These are phyloP conservation scores for Mucor ambiguus DNA, from an alignment of 371 early-diverging fungal species.

Conservation along the genomic window DNA sequence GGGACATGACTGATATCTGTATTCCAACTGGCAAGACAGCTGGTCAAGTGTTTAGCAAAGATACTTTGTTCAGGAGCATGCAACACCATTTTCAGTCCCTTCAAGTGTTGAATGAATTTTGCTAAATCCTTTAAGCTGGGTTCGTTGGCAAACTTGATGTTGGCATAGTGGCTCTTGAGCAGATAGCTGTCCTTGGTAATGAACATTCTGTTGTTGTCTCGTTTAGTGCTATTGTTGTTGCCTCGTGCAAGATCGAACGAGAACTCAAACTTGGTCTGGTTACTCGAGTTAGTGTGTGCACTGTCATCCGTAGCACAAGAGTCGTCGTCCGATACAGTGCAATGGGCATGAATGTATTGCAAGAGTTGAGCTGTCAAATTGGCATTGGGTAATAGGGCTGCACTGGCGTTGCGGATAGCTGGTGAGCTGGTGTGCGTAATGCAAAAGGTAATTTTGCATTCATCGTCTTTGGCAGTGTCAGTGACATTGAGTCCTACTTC, in stretches of 20 bases:
- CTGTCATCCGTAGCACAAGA: conserved; percentile 1
- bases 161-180: conserved; percentile 30
- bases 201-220: conserved; percentile 18
- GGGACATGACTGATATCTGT: conserved; percentile 58
- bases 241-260: conserved; percentile 30
- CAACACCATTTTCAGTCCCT: conserved; percentile 56
- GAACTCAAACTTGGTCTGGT: conserved; percentile 44
- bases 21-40: conserved; percentile 62
- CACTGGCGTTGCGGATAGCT: conserved; percentile 27
- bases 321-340: conserved; percentile 28
- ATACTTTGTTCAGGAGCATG: conserved; percentile 58
- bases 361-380: conserved; percentile 57
- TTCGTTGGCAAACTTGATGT: conserved; percentile 48
- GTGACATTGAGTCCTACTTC: conserved; percentile 58
- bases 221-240: conserved; percentile 19
- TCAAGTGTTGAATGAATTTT: conserved; percentile 48
- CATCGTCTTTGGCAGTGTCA: conserved; percentile 5
- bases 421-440: conserved; percentile 52
- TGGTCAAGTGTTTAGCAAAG: conserved; percentile 62
- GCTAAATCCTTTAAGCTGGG: conserved; percentile 57
- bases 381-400: conserved; percentile 45
- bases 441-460: conserved; percentile 48
- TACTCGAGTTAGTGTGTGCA: conserved; percentile 15
- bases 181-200: conserved; percentile 12
- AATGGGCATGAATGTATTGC: conserved; percentile 47